Base-by-base conservation (phyloP, 768 basidiomycete genomes). In the Xanthoconium stramineum region DNA sequence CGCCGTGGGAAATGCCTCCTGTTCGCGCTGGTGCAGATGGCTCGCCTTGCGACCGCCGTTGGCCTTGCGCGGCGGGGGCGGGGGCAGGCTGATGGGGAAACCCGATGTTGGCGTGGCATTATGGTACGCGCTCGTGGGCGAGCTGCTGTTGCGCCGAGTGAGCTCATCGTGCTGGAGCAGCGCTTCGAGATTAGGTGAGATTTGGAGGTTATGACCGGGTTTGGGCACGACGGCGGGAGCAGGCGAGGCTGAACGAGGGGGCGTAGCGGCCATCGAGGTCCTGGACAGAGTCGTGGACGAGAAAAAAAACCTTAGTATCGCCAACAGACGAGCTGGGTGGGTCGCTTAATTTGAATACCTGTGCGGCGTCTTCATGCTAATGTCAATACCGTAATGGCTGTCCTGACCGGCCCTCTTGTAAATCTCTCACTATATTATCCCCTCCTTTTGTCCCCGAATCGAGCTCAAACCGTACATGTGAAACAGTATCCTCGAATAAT, bases 141-240 rank as follows among this genome's bases (percentile, higher is more conserved):
- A 68, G 29, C 50, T 38, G 65, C 65, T 52, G 14, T 46, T 69
- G 42, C 66, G 64, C 20, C 80, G 76, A n/a, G 71, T 71, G 49
- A 74, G 75, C 49, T 83, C 80, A 48, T 84, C 84, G 57, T 83
- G 79, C 63, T 83, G 78, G 50, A 85, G 72, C 9, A 85, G 61
- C 28, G 83, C 84, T 57, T 85, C 80, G 45, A 84, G 77, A 60
- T 85, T 77, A 0, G 83, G 79, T 3, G 82, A 84, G 50, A 85
- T 85, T 12, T 76, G 70, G 45, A 84, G 66, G 1, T 76, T 69
- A 11, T 64, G 38, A 12, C n/a, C 29, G 0, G 59, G 12, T 28
- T 56, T 52, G 1, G 63, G 53, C 0, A 35, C 32, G 39, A 49
- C 53, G 19, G 37, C 45, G 2, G 54, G 35, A 13, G 37, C 38